Evolutionary conservation across 495 filamentous ascomycete species (phyloP).

Genomic region (Evernia prunastri): DNA sequence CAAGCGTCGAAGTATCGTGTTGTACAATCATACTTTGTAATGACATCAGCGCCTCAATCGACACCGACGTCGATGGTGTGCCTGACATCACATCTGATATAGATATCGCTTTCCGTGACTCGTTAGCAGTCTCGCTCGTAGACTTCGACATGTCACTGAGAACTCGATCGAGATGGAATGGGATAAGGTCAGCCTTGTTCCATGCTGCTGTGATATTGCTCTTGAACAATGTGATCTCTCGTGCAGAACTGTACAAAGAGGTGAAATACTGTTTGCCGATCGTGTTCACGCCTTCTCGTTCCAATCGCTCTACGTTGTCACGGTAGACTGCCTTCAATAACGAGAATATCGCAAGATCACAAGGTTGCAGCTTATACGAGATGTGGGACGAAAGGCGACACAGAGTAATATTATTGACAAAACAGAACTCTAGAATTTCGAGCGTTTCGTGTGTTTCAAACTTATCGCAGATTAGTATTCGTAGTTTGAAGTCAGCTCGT

Average conservation of each 20-base stretch:
- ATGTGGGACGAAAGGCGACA: too few relatives aligned
- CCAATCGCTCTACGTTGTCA: conserved; percentile 23
- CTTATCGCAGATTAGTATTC: conserved; percentile 25
- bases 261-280: conserved; percentile 33
- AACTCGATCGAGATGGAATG: conserved; percentile 34
- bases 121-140: conserved; percentile 25
- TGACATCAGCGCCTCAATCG: too few relatives aligned
- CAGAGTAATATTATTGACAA: conserved; percentile 26
- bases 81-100: too few relatives aligned
- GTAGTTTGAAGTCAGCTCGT: conserved; percentile 22
- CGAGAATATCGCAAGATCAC: conserved; percentile 6
- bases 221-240: conserved; percentile 29
- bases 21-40: conserved; percentile 29
- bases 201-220: conserved; percentile 33
- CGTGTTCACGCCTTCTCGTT: conserved; percentile 27
- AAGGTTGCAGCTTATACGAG: too few relatives aligned
- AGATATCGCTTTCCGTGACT: conserved; percentile 22
- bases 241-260: conserved; percentile 32
- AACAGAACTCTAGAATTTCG: conserved; percentile 26
- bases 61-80: conserved; percentile 29
- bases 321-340: conserved; percentile 25
- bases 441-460: conserved; percentile 28
- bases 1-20: conserved; percentile 34
- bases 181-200: conserved; percentile 31
- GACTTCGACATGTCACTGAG: conserved; percentile 30